Evolutionary conservation across 2,329 filamentous ascomycete genomes (phyloP), one percentile per base, ranked within the genome.

Genomic region (Elsinoe arachidis): DNA sequence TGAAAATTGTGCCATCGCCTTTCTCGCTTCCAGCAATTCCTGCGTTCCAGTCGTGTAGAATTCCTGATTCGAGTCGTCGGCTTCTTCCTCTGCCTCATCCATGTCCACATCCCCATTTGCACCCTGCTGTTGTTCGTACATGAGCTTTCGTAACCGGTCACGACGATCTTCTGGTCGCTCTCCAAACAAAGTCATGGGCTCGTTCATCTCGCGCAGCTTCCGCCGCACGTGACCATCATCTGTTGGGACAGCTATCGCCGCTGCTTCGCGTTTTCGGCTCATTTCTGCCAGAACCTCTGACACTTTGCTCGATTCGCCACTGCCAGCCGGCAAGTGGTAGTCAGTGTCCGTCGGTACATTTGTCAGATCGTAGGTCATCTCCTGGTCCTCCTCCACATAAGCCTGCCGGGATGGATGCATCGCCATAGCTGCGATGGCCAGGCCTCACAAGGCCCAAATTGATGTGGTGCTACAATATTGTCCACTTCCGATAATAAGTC

Each of bases 131-230:
- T 86, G 83, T 2, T 85, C 85, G 43, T 69, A 64, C 62, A 99
- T 76, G 26, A 96, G 75, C 65, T 90, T 87, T 62, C 93, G 84
- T 66, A 99, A 73, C 62, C 93, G 83, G 68, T 96, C 91, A 75
- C 95, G 81, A 59, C 93, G 80, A 65, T 97, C 92, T 23, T 82
- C 85, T 1, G 86, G 85, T 0, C 88, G 89, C 74, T 99, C 93
- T 59, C 91, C 93, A 63, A 99, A 99, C 0, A 97, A 78, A 0
- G 92, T 99, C 57, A 97, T 84, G 10, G 93, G 93, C 68, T 99
- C 88, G n/a, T 88, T 90, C 62, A 96, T 79, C 66, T 93, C 87
- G 63, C 93, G 84, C 59, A 97, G 80, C 63, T 83, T 84, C 37
- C 84, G 78, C 60, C 90, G 87, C 49, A 99, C 91, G 65, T 88